These are phyloP conservation scores for Russula compacta DNA, from an alignment of 768 basidiomycete species.

Conservation along the genomic window DNA sequence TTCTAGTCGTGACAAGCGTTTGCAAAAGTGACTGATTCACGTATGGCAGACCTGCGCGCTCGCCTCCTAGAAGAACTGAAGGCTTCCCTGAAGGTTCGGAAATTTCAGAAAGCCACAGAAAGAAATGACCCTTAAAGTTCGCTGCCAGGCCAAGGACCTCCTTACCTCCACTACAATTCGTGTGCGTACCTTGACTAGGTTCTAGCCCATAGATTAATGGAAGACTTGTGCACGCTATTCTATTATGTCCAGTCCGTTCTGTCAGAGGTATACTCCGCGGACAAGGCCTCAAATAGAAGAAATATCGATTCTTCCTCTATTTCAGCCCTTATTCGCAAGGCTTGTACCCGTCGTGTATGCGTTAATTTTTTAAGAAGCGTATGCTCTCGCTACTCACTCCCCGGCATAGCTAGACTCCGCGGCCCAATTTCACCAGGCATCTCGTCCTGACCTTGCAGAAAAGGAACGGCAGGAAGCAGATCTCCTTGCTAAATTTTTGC, in stretches of 20 bases:
- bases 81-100: conserved; percentile 54
- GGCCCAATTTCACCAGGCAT: conserved; percentile 43
- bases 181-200: conserved; percentile 12
- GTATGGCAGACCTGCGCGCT: conserved; percentile 40
- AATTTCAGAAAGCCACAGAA: neutral
- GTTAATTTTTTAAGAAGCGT: neutral
- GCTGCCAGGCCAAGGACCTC: conserved; percentile 46
- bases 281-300: conserved; percentile 41
- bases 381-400: neutral
- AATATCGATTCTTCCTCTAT: conserved; percentile 41
- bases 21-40: neutral
- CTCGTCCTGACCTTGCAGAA: conserved; percentile 55
- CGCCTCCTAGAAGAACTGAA: conserved; percentile 49
- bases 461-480: conserved; percentile 52
- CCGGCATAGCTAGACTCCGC: conserved; percentile 47
- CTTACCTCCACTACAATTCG: conserved; percentile 49
- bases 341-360: conserved; percentile 49
- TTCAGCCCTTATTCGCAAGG: conserved; percentile 48
- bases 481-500: conserved; percentile 46
- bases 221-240: neutral
- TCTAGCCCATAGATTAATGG: neutral
- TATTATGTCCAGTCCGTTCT: conserved; percentile 47
- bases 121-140: neutral
- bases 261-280: conserved; percentile 58
- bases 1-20: neutral